Evolutionary conservation across 2,329 filamentous ascomycete species (phyloP), one percentile per base, ranked within the genome.

Genomic region (Sclerotiophoma versabilis): DNA sequence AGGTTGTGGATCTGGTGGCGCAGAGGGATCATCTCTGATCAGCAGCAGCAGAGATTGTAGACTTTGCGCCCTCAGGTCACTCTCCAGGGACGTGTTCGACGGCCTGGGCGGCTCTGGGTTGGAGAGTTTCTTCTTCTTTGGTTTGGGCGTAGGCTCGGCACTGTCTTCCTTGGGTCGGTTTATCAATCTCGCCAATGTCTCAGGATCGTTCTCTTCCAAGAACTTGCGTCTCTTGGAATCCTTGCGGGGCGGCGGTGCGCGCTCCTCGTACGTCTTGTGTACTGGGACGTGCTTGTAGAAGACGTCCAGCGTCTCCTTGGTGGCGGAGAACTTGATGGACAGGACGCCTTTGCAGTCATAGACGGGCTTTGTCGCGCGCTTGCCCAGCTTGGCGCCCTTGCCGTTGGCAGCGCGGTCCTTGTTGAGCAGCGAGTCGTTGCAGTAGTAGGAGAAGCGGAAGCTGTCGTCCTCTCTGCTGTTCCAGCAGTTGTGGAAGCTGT

Each of bases 401-500:
- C 75, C 74, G 54, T 81, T 80, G 7, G 78, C 78, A 37, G 77
- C 77, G 39, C 79, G 73, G 61, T 80, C 79, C 60, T 81, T 81
- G 64, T 81, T 81, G 64, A 80, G 75, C 65, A 80, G 71, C 61
- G 76, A 79, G 68, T 81, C 79, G 62, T 80, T 79, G 66, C 79
- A 81, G 58, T 79, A 79, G 68, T 80, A 80, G 25, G 76, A 79
- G 68, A 79, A 80, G 57, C 78, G 74, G 58, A 74, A 76, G 62
- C 72, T 75, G 42, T 79, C 77, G 54, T 80, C 76, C 54, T 79
- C 77, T 30, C 79, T 67, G 58, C 77, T 78, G 41, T 75, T 75
- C 78, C 78, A 80, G 57, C 76, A 78, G 54, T 81, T 80, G 69
- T 80, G 79, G 71, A 80, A 80, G 71, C 73, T 78, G 67, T 81